Conservation (phyloP, 2,329 filamentous ascomycete genomes). For the Penicillium hordei region DNA sequence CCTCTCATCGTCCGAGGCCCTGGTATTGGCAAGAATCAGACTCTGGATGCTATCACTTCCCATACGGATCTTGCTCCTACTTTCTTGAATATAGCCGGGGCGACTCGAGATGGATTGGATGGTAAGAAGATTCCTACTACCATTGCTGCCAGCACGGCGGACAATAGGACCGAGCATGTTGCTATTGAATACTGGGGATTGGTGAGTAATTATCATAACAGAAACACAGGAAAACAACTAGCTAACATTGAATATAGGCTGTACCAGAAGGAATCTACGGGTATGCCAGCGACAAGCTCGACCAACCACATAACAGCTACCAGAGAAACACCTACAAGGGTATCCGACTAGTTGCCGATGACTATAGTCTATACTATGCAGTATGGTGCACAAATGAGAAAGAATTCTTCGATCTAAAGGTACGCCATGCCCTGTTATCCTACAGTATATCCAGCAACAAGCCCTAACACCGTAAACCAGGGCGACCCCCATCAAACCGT, state of each 20-base stretch:
- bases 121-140: conserved; percentile 53
- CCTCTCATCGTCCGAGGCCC: conserved; percentile 61
- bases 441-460: not conserved
- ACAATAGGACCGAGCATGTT: conserved; percentile 52
- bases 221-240: not conserved
- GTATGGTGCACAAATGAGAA: conserved; percentile 69
- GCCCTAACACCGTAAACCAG: conserved; percentile 29
- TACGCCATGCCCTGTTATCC: conserved; percentile 27
- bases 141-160: conserved; percentile 20
- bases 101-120: conserved; percentile 53
- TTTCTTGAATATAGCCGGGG: conserved; percentile 47
- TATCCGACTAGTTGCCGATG: conserved; percentile 53
- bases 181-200: conserved; percentile 60
- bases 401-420: conserved; percentile 64
- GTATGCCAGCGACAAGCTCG: conserved; percentile 22
- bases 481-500: conserved; percentile 54
- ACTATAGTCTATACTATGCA: conserved; percentile 64
- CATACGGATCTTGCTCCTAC: conserved; percentile 66
- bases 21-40: conserved; percentile 48
- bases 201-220: conserved; percentile 17
- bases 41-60: conserved; percentile 53
- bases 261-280: conserved; percentile 32
- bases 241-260: conserved; percentile 12
- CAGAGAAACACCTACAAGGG: conserved; percentile 62
- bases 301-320: conserved; percentile 18